These are phyloP conservation scores for Gnomoniopsis sp. DNA, from an alignment of 2,329 filamentous ascomycete species.

Conservation along the genomic window DNA sequence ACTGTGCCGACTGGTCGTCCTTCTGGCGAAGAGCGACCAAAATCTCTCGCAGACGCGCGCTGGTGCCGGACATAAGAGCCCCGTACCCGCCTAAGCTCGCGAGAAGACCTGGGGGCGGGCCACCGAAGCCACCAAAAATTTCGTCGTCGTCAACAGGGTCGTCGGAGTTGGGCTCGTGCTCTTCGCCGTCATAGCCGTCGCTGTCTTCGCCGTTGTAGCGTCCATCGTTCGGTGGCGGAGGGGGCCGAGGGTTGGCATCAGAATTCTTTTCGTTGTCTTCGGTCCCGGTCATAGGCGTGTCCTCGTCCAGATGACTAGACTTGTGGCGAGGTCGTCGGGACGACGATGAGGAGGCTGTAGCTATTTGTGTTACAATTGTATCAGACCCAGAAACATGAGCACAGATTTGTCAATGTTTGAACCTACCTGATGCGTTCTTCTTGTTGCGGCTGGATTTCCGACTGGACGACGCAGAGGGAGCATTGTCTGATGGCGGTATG, in stretches of 20 bases:
- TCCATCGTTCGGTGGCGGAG: constrained; percentile 42
- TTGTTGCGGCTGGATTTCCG: constrained; percentile 72
- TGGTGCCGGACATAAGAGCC: constrained; percentile 87
- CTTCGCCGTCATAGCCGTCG: constrained; percentile 38
- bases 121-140: constrained; percentile 64
- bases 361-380: constrained; percentile 26
- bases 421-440: constrained; percentile 48
- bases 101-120: constrained; percentile 65
- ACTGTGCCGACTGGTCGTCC: constrained; percentile 80
- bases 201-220: constrained; percentile 35
- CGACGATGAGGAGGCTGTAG: constrained; percentile 35
- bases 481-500: constrained; percentile 56
- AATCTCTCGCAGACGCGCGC: constrained; percentile 74
- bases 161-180: constrained; percentile 40
- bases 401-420: neutral
- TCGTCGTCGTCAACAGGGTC: constrained; percentile 62
- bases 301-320: constrained; percentile 48
- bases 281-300: constrained; percentile 68
- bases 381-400: constrained; percentile 13
- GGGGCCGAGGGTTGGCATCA: constrained; percentile 33
- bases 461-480: constrained; percentile 61
- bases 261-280: constrained; percentile 50
- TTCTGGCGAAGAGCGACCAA: constrained; percentile 74
- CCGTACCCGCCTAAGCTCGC: constrained; percentile 81
- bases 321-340: constrained; percentile 52